A percentile compares a stretch with the other conserved stretches of the same genome.
phyloP scores from a whole-genome alignment of 2,329 filamentous ascomycete genomes.

The Cladosporium sp. region DNA sequence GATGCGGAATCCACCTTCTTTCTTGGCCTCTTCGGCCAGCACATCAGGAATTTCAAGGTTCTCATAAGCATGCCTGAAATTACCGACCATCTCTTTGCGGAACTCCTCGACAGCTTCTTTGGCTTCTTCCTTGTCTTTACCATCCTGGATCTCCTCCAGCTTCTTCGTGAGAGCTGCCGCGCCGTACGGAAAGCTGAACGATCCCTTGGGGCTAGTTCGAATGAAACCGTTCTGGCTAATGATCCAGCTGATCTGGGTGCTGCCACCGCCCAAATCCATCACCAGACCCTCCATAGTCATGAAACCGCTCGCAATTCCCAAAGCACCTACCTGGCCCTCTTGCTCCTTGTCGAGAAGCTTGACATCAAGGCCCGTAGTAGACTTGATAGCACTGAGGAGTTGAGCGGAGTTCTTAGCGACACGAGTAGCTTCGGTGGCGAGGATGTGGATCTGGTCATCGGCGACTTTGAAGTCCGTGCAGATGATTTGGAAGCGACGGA shows the following conservation, averaged over 20 bases:
- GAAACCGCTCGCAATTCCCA: conserved; percentile 75
- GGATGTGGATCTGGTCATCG: conserved; percentile 59
- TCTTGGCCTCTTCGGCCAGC: conserved; percentile 41
- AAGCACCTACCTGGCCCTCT: conserved; percentile 57
- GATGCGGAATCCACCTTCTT: conserved; percentile 56
- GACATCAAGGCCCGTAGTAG: conserved; percentile 62
- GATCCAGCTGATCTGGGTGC: conserved; percentile 66
- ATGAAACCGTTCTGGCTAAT: conserved; percentile 46
- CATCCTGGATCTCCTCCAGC: conserved; percentile 26
- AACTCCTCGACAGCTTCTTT: conserved; percentile 33
- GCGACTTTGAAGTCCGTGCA: conserved; percentile 69
- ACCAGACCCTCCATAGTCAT: conserved; percentile 67
- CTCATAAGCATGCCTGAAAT: conserved; percentile 31
- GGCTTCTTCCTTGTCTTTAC: conserved; percentile 25
- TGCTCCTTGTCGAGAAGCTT: conserved; percentile 70
- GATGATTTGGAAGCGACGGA: conserved; percentile 66
- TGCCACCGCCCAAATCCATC: conserved; percentile 79
- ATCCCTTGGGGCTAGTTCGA: conserved; percentile 48
- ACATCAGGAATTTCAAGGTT: conserved; percentile 52
- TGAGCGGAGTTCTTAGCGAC: conserved; percentile 67
- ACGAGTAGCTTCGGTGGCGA: conserved; percentile 86
- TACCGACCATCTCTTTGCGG: conserved; percentile 22
- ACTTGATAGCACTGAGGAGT: conserved; percentile 57
- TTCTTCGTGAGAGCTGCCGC: conserved; percentile 50
- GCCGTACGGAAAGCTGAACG: conserved; percentile 65